Percentiles rank a stretch among this genome's conserved stretches.
Conservation (phyloP, 371 early-diverging fungal species). For the Mortierella sp. region DNA sequence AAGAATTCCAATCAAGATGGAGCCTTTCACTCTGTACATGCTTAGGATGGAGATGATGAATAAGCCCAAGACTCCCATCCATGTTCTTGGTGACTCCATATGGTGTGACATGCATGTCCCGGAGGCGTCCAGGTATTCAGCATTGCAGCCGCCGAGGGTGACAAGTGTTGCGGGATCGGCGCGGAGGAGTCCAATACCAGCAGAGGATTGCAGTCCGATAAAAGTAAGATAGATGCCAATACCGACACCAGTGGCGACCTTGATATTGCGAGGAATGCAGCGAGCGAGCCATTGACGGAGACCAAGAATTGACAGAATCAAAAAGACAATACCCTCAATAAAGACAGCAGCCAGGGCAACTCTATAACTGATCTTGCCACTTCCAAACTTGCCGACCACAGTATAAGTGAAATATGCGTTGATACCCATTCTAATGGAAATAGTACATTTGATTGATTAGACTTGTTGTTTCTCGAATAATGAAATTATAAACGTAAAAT, state of each 20-base stretch:
- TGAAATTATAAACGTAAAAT: no score
- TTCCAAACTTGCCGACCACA: conserved; percentile 84
- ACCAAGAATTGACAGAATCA: conserved; percentile 79
- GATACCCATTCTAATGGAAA: no score
- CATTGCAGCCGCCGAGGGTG: conserved; percentile 70
- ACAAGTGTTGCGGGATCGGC: conserved; percentile 74
- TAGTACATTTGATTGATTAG: no score
- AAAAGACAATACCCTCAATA: conserved; percentile 85
- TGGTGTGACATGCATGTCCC: conserved; percentile 68
- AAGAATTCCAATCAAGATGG: conserved; percentile 78
- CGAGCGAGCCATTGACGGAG: conserved; percentile 85
- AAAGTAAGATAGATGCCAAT: conserved; percentile 85
- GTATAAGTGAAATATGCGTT: conserved; percentile 89
- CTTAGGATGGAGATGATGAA: conserved; percentile 73
- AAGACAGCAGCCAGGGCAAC: conserved; percentile 85
- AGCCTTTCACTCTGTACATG: conserved; percentile 79
- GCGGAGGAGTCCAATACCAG: conserved; percentile 82
- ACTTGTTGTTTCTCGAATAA: no score
- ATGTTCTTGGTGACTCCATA: conserved; percentile 68
- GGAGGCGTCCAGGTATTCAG: conserved; percentile 62
- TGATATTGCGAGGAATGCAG: conserved; percentile 79
- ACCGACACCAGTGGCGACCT: conserved; percentile 83
- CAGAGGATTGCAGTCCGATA: conserved; percentile 79
- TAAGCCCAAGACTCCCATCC: conserved; percentile 83
- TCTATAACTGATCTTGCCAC: conserved; percentile 75